Percentiles rank a stretch among this genome's conserved stretches.
Evolutionary conservation across 2,329 filamentous ascomycete species (phyloP).

Genomic region (Colletotrichum siamense): DNA sequence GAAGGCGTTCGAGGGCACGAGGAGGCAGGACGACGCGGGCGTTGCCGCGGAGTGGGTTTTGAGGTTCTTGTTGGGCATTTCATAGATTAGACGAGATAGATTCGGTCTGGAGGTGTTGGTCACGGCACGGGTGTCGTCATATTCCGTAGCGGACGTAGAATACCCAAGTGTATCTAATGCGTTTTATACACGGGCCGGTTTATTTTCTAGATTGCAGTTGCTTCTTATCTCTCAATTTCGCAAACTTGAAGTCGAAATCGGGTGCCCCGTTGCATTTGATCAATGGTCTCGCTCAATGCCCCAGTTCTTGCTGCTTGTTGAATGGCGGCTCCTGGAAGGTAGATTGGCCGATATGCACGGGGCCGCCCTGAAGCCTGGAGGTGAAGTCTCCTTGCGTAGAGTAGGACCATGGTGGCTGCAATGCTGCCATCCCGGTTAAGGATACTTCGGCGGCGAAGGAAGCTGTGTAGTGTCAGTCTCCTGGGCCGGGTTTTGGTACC

Average conservation of each 20-base stretch:
- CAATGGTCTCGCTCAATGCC: not conserved
- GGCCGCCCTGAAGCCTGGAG: not conserved
- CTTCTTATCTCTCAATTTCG: not conserved
- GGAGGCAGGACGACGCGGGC: not conserved
- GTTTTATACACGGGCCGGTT: not conserved
- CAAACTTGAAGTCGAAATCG: not conserved
- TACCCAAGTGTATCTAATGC: not conserved
- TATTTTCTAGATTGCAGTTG: not conserved
- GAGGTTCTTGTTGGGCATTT: not conserved
- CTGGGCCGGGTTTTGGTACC: not conserved
- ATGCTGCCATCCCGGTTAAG: not conserved
- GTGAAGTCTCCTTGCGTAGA: not conserved
- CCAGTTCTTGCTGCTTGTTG: not conserved
- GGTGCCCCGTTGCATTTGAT: not conserved
- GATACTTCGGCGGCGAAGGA: not conserved
- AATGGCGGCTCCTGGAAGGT: not conserved
- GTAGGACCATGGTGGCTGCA: not conserved
- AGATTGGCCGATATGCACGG: not conserved
- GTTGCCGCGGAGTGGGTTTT: slow-evolving; percentile 3
- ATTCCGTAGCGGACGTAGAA: not conserved
- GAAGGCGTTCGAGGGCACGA: not conserved
- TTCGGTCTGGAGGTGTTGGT: not conserved
- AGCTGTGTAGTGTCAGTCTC: not conserved
- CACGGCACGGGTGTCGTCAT: not conserved
- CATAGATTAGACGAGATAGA: not conserved